Evolutionary conservation across 2,329 filamentous ascomycete species (phyloP).

Genomic region (Aspergillus hortae): DNA sequence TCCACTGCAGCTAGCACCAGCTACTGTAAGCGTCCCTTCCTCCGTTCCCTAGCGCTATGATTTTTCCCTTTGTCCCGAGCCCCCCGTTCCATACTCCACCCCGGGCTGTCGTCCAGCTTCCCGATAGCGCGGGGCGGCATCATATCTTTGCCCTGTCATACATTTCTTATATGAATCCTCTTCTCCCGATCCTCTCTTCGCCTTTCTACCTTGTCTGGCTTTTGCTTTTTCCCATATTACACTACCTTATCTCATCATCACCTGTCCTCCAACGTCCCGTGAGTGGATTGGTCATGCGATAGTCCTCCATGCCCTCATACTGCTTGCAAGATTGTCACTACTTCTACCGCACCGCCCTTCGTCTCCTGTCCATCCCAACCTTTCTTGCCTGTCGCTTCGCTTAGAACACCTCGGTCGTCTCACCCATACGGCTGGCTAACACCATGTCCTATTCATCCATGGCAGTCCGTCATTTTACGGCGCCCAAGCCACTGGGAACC

Average conservation of each 20-base stretch:
- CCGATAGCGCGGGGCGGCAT: slow-evolving; percentile 7
- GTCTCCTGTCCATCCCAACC: slow-evolving; percentile 78
- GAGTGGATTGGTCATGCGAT: slow-evolving; percentile 38
- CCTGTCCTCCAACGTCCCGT: slow-evolving; percentile 9
- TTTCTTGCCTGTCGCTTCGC: slow-evolving; percentile 72
- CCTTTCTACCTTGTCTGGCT: slow-evolving; percentile 1
- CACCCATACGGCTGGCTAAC: slow-evolving; percentile 41
- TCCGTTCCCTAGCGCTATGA: slow-evolving; percentile 17
- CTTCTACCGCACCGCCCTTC: slow-evolving; percentile 86
- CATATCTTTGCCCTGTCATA: slow-evolving; percentile 1
- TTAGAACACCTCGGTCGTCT: slow-evolving; percentile 40
- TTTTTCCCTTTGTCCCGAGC: slow-evolving; percentile 17
- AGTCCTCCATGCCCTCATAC: slow-evolving; percentile 67
- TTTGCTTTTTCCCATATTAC: slow-evolving; percentile 1
- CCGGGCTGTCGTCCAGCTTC: slow-evolving; percentile 7
- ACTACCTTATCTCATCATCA: neutral
- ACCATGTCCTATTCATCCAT: slow-evolving; percentile 58
- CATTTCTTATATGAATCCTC: slow-evolving; percentile 2
- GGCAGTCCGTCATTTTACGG: slow-evolving; percentile 67
- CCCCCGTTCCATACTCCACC: slow-evolving; percentile 8
- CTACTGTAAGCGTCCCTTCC: slow-evolving; percentile 20
- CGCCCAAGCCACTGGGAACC: slow-evolving; percentile 70
- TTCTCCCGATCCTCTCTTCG: neutral
- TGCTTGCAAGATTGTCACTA: slow-evolving; percentile 86
- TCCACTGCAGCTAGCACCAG: slow-evolving; percentile 9